Evolutionary conservation across 2,329 filamentous ascomycete species (phyloP).

Genomic region (Exophiala viscosa): DNA sequence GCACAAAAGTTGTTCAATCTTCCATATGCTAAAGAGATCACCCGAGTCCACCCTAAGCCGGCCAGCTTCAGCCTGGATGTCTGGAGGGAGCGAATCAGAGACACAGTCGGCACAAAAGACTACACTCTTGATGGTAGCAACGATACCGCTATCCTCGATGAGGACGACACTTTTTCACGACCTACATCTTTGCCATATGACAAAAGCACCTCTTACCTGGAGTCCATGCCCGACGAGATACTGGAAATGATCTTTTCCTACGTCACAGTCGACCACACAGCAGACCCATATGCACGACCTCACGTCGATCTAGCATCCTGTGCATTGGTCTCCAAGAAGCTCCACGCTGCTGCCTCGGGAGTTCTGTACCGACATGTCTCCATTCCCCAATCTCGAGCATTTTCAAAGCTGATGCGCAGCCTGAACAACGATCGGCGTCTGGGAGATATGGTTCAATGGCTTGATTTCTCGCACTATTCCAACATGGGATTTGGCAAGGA

Average conservation of each 20-base stretch:
- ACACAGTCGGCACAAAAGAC: slow-evolving; percentile 13
- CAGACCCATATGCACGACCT: slow-evolving; percentile 70
- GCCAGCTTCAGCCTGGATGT: slow-evolving; percentile 25
- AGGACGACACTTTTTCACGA: slow-evolving; percentile 16
- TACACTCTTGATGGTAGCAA: slow-evolving; percentile 4
- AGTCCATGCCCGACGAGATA: slow-evolving; percentile 30
- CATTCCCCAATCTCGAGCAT: slow-evolving; percentile 77
- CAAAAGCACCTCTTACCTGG: slow-evolving; percentile 10
- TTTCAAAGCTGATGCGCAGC: slow-evolving; percentile 73
- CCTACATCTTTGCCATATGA: not conserved
- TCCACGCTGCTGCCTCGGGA: slow-evolving; percentile 69
- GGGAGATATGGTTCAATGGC: slow-evolving; percentile 70
- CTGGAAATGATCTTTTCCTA: slow-evolving; percentile 70
- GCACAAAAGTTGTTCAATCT: slow-evolving; percentile 25
- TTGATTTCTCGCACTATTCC: slow-evolving; percentile 85
- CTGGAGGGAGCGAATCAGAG: slow-evolving; percentile 25
- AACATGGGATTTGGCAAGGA: slow-evolving; percentile 72
- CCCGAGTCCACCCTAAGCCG: slow-evolving; percentile 15
- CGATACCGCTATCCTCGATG: slow-evolving; percentile 23
- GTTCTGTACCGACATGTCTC: slow-evolving; percentile 77
- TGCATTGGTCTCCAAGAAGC: slow-evolving; percentile 68
- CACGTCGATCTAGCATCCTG: slow-evolving; percentile 76
- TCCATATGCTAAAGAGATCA: slow-evolving; percentile 22
- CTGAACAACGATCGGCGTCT: slow-evolving; percentile 63
- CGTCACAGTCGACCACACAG: slow-evolving; percentile 68